Base-by-base conservation (phyloP, 139 green algal genomes). In the Pycnococcus provasolii region DNA sequence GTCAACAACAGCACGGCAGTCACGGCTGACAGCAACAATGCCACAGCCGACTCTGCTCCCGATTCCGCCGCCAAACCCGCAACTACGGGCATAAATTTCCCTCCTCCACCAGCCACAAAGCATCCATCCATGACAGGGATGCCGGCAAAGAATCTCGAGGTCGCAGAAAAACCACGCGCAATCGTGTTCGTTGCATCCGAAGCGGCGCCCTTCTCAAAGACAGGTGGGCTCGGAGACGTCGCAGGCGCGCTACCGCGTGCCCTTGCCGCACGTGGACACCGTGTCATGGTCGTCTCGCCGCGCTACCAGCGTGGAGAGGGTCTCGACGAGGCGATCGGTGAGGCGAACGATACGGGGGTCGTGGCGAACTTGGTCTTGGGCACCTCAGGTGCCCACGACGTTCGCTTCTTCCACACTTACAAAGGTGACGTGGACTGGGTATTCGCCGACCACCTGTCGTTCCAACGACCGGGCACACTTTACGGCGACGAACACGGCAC, bases 201-300 rank as follows among this genome's bases (percentile, higher is more conserved):
- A 78, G 95, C 86, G 47, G 91, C 91, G 4, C 93, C 93, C 2
- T 98, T 90, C 87, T 92, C 85, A 39, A 99, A 98, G 68, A 98
- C 91, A 66, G 90, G 90, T 6, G 90, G 90, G 37, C 84, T 96
- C 66, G 90, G 89, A 5, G 90, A 96, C 58, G 92, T 99, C 55
- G 92, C 95, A 77, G 80, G 81, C 1, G 87, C 92, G 15, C 85
- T 99, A 55, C 93, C 93, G 15, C 78, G 77, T 45, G 84, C 77
- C 37, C 63, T 90, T 1, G 75, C 79, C 13, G 66, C 65, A 26
- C 64, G 83, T 5, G 84, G 83, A 1, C 84, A 90, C 62, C 59
- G 83, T 3, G 84, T 90, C 43, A 87, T 88, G 83, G 79, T 85
- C 1, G 79, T 88, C 9, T 58, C 76, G 13, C 84, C 84, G 3